These are phyloP conservation scores for Sphaerostilbella broomeana DNA, from an alignment of 2,329 filamentous ascomycete genomes.

Conservation along the genomic window DNA sequence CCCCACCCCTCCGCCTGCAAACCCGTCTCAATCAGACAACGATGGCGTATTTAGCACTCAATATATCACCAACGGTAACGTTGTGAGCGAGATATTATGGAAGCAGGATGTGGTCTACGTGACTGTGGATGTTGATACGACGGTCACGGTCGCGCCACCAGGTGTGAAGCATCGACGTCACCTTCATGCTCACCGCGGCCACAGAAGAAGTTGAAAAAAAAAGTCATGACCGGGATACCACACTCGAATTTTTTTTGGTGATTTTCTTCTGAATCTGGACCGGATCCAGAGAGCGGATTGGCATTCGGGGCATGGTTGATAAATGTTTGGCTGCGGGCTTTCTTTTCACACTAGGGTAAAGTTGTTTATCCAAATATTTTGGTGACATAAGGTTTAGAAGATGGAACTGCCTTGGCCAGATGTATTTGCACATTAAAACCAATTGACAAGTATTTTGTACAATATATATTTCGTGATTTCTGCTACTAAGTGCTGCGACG, in stretches of 20 bases:
- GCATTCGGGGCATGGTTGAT: slow-evolving; percentile 27
- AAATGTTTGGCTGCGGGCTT: slow-evolving; percentile 29
- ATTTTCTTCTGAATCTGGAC: slow-evolving; percentile 27
- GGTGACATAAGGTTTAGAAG: slow-evolving; percentile 28
- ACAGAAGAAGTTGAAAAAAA: too few species aligned
- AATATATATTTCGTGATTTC: too few species aligned
- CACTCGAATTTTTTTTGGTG: slow-evolving; percentile 13
- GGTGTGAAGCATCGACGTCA: slow-evolving; percentile 26
- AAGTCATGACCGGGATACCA: too few species aligned
- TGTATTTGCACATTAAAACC: slow-evolving; percentile 16
- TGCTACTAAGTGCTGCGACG: too few species aligned
- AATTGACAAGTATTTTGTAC: slow-evolving; percentile 7
- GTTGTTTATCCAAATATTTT: slow-evolving; percentile 26
- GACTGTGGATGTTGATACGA: slow-evolving; percentile 36
- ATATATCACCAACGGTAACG: slow-evolving; percentile 42
- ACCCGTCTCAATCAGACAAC: slow-evolving; percentile 32
- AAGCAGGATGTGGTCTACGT: slow-evolving; percentile 50
- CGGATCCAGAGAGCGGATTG: slow-evolving; percentile 27
- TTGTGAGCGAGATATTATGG: slow-evolving; percentile 52
- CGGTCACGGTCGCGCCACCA: slow-evolving; percentile 30
- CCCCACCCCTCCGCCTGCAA: slow-evolving; percentile 14
- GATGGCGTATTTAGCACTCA: slow-evolving; percentile 42
- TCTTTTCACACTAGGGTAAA: slow-evolving; percentile 29
- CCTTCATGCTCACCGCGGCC: slow-evolving; percentile 33
- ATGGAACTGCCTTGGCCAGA: slow-evolving; percentile 23